phyloP scores from a whole-genome alignment of 1,284 basidiomycete genomes.

The Apiotrichum laibachii region DNA sequence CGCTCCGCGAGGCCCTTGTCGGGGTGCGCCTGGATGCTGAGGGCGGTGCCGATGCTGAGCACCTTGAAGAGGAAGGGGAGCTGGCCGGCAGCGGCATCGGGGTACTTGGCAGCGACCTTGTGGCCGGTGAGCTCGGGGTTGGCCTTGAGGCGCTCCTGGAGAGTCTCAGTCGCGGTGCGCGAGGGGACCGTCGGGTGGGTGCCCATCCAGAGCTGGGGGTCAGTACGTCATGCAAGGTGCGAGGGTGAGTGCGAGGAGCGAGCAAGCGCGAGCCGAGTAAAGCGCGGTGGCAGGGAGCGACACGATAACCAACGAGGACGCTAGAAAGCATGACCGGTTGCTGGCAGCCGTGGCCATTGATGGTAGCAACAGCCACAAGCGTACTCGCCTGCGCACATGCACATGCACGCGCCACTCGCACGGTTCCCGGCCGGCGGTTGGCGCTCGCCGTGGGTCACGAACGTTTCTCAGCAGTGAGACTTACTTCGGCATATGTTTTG shows the following conservation, averaged over 20 bases:
- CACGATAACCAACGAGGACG: too few relatives aligned
- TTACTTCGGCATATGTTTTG: conserved; percentile 65
- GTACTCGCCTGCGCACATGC: too few relatives aligned
- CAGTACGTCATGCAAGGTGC: not conserved
- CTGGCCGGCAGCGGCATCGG: conserved; percentile 62
- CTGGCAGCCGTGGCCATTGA: too few relatives aligned
- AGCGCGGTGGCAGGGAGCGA: not conserved
- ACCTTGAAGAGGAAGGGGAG: conserved; percentile 93
- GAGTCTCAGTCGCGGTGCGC: conserved; percentile 57
- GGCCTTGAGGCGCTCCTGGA: conserved; percentile 63
- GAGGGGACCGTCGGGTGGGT: conserved; percentile 90
- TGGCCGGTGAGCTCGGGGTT: conserved; percentile 69
- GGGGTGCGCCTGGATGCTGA: conserved; percentile 97
- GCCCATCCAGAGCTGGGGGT: conserved; percentile 90
- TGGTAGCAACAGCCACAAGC: too few relatives aligned
- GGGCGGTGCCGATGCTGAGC: conserved; percentile 86
- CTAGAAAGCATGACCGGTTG: too few relatives aligned
- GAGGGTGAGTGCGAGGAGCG: not conserved
- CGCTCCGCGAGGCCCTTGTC: conserved; percentile 82
- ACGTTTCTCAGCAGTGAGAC: conserved; percentile 20
- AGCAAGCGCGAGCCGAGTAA: not conserved
- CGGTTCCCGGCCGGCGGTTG: not conserved
- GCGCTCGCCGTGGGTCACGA: too few relatives aligned
- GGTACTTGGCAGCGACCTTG: conserved; percentile 62
- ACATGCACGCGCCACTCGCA: not conserved